phyloP scores from a whole-genome alignment of 2,329 filamentous ascomycete genomes.

The Aspergillus pseudoglaucus region DNA sequence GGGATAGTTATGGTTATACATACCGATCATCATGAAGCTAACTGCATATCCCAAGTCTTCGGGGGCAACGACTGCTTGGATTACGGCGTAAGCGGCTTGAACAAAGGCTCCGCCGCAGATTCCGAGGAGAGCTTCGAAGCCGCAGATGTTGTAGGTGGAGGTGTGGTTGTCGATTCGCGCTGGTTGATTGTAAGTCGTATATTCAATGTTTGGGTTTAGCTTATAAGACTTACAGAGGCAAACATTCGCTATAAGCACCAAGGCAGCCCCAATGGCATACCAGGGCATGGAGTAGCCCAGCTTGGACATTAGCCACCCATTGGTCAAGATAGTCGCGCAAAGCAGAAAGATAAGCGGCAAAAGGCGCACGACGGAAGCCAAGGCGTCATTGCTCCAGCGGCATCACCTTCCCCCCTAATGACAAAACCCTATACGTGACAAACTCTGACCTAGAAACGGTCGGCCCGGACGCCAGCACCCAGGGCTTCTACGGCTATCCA shows the following conservation, averaged over 20 bases:
- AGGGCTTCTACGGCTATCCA: no score
- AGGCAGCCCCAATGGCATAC: conserved; percentile 17
- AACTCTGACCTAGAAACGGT: no score
- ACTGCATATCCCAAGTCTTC: no score
- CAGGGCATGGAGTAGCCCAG: conserved; percentile 18
- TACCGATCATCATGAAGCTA: no score
- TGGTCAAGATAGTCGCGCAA: conserved; percentile 14
- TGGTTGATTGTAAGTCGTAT: neutral
- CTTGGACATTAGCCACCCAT: conserved; percentile 14
- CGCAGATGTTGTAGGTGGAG: conserved; percentile 7
- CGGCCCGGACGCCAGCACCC: no score
- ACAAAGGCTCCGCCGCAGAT: conserved; percentile 13
- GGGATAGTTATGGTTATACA: no score
- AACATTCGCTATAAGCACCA: conserved; percentile 7
- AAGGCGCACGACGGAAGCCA: conserved; percentile 24
- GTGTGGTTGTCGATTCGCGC: neutral
- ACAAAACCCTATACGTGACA: no score
- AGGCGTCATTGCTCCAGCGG: conserved; percentile 30
- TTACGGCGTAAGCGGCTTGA: conserved; percentile 13
- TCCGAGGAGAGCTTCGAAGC: conserved; percentile 12
- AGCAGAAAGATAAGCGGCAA: conserved; percentile 25
- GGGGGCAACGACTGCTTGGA: conserved; percentile 6
- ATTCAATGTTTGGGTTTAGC: neutral
- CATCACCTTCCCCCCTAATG: no score
- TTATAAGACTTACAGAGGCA: conserved; percentile 9